Percentiles rank a stretch among this genome's conserved stretches.
Conservation (phyloP, 2,329 filamentous ascomycete species). For the Fusarium sp. region DNA sequence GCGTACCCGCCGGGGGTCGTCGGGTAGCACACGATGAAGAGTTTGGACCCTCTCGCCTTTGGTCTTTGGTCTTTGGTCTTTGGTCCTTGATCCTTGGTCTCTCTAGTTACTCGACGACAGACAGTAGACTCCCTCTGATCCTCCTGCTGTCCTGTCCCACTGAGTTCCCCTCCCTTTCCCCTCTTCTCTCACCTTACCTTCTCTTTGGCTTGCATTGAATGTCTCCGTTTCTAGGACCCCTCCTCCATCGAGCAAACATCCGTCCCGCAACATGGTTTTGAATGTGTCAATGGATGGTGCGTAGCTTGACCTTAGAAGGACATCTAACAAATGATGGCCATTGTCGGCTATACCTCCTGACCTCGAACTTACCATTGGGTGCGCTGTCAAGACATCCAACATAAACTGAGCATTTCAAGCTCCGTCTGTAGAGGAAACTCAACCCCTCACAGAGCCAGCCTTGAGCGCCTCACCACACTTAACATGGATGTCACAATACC, state of each 20-base stretch:
- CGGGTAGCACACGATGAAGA: conserved; percentile 33
- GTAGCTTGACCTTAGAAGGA: conserved; percentile 6
- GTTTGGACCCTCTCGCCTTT: not conserved
- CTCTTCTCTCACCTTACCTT: not conserved
- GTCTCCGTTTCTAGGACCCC: not conserved
- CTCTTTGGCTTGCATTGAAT: not conserved
- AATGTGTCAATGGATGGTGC: not conserved
- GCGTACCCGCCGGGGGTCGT: conserved; percentile 31
- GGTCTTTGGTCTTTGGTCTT: not conserved
- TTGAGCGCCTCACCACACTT: not conserved
- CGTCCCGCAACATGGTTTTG: not conserved
- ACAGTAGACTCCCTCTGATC: not conserved
- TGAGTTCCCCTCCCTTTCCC: not conserved
- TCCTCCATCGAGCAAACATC: not conserved
- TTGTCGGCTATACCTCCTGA: conserved; percentile 14
- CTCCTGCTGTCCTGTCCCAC: not conserved
- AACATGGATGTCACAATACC: not conserved
- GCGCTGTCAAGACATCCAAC: not conserved
- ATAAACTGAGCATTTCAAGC: not conserved
- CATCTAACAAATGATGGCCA: not conserved
- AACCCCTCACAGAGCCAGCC: not conserved
- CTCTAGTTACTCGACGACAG: not conserved
- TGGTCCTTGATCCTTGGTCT: conserved; percentile 8
- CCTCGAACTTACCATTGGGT: conserved; percentile 23
- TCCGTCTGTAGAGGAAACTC: not conserved